Conservation (phyloP, 495 filamentous ascomycete species). For the Pyrenula massariospora region DNA sequence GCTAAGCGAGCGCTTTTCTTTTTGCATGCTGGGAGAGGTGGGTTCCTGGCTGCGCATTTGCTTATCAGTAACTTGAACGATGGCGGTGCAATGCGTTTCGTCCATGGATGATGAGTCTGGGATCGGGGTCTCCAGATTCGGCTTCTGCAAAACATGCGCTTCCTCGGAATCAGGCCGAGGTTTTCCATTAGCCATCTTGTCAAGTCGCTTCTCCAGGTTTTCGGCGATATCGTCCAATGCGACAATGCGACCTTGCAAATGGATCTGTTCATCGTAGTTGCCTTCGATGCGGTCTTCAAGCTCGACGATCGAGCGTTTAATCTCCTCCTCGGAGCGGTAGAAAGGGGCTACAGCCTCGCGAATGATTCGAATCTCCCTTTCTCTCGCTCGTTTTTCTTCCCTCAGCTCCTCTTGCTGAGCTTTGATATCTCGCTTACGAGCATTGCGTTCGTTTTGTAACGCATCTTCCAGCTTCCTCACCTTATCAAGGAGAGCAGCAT, state of each 20-base stretch:
- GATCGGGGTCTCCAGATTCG: neutral
- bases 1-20: neutral
- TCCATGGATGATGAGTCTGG: neutral
- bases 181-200: neutral
- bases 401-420: slow-evolving; percentile 1
- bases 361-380: slow-evolving; percentile 1
- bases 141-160: neutral
- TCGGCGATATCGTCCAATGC: slow-evolving; percentile 4
- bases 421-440: neutral
- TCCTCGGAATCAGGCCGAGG: neutral
- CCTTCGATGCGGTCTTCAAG: slow-evolving; percentile 3
- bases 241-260: neutral
- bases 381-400: neutral
- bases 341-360: slow-evolving; percentile 1
- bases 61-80: neutral
- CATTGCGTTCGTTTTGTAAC: neutral
- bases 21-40: neutral
- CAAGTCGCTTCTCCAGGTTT: slow-evolving; percentile 2
- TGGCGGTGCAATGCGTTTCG: neutral
- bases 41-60: neutral
- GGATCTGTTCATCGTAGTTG: neutral
- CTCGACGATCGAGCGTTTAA: neutral
- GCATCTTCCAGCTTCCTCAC: neutral
- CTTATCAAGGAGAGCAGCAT: neutral
- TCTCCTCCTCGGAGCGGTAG: slow-evolving; percentile 1